Base-by-base conservation (phyloP, 257 asterid species). In the Osmanthus fragrans region DNA sequence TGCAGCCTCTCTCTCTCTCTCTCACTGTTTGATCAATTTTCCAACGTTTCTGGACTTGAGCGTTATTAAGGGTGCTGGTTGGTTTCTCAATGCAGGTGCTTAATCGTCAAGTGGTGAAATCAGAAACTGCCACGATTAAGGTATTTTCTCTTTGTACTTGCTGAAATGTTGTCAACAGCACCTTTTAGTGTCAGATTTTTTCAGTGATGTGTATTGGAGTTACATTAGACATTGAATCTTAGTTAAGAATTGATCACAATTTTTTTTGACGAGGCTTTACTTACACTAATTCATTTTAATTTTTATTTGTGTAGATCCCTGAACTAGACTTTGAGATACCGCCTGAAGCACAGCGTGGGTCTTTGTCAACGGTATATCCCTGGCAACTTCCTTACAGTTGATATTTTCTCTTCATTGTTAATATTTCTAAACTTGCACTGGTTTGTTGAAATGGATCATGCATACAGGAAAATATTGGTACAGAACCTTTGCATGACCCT, bases 271-370 rank as follows among this genome's bases (percentile, higher is more conserved):
- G 39, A 73, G 19, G 15, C 13, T 58, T 30, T 51, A 45, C 4
- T 30, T 51, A 67, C 2, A 40, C 65, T 45, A 29, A 78, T 40
- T 77, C 75, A 66, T 42, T 69, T 45, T 73, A 47, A 47, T 83
- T 77, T 77, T 81, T 73, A 40, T 78, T 39, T 77, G n/a, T 84
- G 77, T 90, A 96, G 99, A 90, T 96, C 63, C 98, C 98, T 39
- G 97, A 93, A 82, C 85, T 96, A 76, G 97, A 92, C 80, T 92
- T 96, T 76, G 98, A 93, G 90, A 93, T 96, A 76, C 99, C 98
- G 60, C 97, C 97, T 0, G 99, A 96, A 84, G 94, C 99, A 80
- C 98, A 96, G 86, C 90, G 97, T 72, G 98, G 99, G 79, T 93
- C 97, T 29, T 83, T 96, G 88, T 92, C 99, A 84, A 90, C 97